These are phyloP conservation scores for Neopestalotiopsis rosae DNA, from an alignment of 2,329 filamentous ascomycete species.

Conservation along the genomic window DNA sequence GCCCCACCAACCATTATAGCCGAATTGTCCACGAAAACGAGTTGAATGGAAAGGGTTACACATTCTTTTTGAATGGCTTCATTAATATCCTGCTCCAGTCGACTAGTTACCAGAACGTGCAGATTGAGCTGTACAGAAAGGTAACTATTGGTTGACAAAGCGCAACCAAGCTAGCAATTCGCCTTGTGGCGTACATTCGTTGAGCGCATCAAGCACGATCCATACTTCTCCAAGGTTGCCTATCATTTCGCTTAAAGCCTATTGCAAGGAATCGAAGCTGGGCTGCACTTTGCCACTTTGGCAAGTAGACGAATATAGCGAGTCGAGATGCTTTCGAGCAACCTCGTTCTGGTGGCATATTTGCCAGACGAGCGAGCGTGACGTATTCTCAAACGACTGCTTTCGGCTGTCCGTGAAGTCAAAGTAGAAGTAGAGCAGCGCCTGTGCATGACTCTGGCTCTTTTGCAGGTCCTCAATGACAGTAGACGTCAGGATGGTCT, in stretches of 20 bases:
- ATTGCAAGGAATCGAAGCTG: conserved; percentile 27
- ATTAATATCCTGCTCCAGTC: conserved; percentile 31
- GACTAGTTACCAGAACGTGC: conserved; percentile 30
- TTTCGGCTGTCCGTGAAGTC: conserved; percentile 44
- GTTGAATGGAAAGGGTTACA: too few species aligned
- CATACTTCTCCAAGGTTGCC: too few species aligned
- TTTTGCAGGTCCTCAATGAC: conserved; percentile 35
- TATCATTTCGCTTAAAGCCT: conserved; percentile 29
- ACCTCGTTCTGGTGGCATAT: conserved; percentile 30
- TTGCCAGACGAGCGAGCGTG: conserved; percentile 44
- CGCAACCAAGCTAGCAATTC: conserved; percentile 24
- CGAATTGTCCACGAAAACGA: too few species aligned
- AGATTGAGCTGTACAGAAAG: conserved; percentile 11
- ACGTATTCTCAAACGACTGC: conserved; percentile 37
- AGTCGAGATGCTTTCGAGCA: conserved; percentile 27
- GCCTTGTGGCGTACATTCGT: too few species aligned
- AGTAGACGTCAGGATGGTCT: conserved; percentile 44
- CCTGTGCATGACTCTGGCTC: background rate
- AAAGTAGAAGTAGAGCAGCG: conserved; percentile 41
- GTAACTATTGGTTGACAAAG: conserved; percentile 1
- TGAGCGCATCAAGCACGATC: too few species aligned
- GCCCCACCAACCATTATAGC: too few species aligned
- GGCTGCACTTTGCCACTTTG: conserved; percentile 31
- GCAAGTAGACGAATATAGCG: conserved; percentile 30
- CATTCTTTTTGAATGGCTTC: too few species aligned